Conservation (phyloP, 129 eudicot species). For the Apium graveolens region DNA sequence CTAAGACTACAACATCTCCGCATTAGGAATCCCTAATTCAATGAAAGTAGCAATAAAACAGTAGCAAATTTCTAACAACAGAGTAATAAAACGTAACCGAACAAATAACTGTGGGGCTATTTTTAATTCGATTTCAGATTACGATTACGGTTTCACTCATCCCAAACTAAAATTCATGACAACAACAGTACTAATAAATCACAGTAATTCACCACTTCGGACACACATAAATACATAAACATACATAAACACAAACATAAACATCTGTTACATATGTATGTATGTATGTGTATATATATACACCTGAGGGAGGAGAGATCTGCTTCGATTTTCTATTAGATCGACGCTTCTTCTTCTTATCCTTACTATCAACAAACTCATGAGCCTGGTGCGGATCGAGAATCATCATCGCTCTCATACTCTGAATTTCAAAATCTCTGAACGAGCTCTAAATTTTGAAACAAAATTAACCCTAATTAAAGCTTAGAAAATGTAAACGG, state of each 20-base stretch:
- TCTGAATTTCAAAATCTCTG: background rate
- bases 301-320: constrained; percentile 28
- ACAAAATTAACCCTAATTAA: background rate
- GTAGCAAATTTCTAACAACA: background rate
- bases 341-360: constrained; percentile 56
- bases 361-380: constrained; percentile 22
- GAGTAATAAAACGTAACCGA: background rate
- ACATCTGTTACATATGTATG: no score
- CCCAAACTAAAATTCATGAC: no score
- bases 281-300: background rate
- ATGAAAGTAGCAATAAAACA: background rate
- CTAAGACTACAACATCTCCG: background rate
- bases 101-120: background rate
- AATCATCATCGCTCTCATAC: constrained; percentile 22
- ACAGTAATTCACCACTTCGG: background rate
- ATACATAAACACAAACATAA: background rate
- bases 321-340: constrained; percentile 36
- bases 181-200: background rate
- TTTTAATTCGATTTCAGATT: no score
- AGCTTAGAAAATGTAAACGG: background rate
- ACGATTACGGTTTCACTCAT: no score
- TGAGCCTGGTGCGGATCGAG: constrained; percentile 25
- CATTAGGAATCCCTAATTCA: background rate
- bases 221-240: constrained; percentile 3
- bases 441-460: background rate